Evolutionary conservation across 2,329 filamentous ascomycete species (phyloP).

Genomic region (Cadophora sp.): DNA sequence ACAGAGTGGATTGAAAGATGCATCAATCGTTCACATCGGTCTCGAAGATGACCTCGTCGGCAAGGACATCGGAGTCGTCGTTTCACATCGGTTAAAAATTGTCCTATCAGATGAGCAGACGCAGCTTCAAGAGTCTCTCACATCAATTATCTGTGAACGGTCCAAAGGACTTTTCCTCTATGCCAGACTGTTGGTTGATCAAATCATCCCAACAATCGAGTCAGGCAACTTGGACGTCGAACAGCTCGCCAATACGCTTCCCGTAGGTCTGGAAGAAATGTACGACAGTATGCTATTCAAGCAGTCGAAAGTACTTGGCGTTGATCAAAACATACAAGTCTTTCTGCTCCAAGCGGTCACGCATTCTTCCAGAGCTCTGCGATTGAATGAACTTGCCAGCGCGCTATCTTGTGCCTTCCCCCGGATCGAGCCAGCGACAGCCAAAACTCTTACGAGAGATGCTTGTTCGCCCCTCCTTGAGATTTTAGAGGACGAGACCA

Average conservation of each 20-base stretch:
- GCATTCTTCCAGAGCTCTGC: slow-evolving; percentile 9
- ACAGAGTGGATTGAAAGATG: slow-evolving; percentile 29
- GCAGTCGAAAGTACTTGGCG: slow-evolving; percentile 19
- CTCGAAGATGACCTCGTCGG: slow-evolving; percentile 35
- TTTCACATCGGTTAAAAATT: background rate
- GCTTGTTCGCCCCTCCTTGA: slow-evolving; percentile 51
- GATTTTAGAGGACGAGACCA: slow-evolving; percentile 51
- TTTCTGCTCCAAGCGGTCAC: background rate
- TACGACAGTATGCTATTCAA: slow-evolving; percentile 36
- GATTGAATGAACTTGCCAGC: slow-evolving; percentile 12
- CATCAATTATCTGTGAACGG: slow-evolving; percentile 18
- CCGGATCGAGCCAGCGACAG: background rate
- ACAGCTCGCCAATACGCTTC: slow-evolving; percentile 25
- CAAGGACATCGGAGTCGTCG: slow-evolving; percentile 29
- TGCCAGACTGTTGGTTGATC: slow-evolving; percentile 36
- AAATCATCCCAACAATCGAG: slow-evolving; percentile 28
- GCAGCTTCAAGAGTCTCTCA: background rate
- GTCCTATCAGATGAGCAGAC: background rate
- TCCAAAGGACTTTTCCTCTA: slow-evolving; percentile 36
- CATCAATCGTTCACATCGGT: slow-evolving; percentile 32
- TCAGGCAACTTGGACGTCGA: slow-evolving; percentile 17
- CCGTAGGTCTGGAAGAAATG: slow-evolving; percentile 39
- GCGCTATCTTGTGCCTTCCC: background rate
- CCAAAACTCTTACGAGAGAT: slow-evolving; percentile 37
- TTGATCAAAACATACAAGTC: slow-evolving; percentile 13